Evolutionary conservation across 2,329 filamentous ascomycete species (phyloP).

Genomic region (Sporothrix curviconia): DNA sequence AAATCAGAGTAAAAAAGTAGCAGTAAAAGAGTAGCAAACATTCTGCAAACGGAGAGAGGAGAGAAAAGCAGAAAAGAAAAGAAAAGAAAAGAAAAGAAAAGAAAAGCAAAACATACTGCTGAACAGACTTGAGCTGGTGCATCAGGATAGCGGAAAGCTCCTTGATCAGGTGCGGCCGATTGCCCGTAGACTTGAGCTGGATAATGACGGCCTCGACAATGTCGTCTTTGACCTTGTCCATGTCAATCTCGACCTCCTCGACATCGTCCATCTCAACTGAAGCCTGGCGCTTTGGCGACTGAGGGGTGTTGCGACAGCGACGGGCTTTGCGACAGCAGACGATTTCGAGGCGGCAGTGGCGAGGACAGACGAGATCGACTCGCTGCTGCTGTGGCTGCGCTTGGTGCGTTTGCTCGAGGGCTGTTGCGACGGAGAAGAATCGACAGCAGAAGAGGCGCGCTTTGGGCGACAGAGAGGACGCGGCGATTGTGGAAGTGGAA

Average conservation of each 20-base stretch:
- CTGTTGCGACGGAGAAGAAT: slow-evolving; percentile 19
- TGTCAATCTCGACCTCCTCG: slow-evolving; percentile 46
- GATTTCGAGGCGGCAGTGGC: slow-evolving; percentile 12
- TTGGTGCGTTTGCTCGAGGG: slow-evolving; percentile 64
- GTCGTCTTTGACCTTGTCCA: slow-evolving; percentile 83
- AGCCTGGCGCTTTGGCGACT: slow-evolving; percentile 52
- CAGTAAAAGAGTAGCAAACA: no score
- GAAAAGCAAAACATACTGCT: slow-evolving; percentile 63
- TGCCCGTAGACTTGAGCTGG: slow-evolving; percentile 82
- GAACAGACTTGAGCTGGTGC: slow-evolving; percentile 70
- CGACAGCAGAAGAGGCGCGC: background rate
- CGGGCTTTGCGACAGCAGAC: slow-evolving; percentile 12
- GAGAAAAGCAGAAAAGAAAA: background rate
- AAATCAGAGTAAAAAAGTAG: background rate
- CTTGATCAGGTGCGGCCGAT: slow-evolving; percentile 89
- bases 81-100: background rate
- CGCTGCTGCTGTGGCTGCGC: slow-evolving; percentile 59
- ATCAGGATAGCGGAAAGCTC: slow-evolving; percentile 79
- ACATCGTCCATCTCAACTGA: slow-evolving; percentile 34
- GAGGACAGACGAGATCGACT: slow-evolving; percentile 24
- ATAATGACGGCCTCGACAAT: slow-evolving; percentile 87
- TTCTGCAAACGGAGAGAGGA: no score
- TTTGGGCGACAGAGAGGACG: slow-evolving; percentile 25
- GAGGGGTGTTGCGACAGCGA: slow-evolving; percentile 63
- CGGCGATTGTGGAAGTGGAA: slow-evolving; percentile 22